Evolutionary conservation across 805 yeast genomes (phyloP).

Genomic region (Danielozyma ontarioensis): DNA sequence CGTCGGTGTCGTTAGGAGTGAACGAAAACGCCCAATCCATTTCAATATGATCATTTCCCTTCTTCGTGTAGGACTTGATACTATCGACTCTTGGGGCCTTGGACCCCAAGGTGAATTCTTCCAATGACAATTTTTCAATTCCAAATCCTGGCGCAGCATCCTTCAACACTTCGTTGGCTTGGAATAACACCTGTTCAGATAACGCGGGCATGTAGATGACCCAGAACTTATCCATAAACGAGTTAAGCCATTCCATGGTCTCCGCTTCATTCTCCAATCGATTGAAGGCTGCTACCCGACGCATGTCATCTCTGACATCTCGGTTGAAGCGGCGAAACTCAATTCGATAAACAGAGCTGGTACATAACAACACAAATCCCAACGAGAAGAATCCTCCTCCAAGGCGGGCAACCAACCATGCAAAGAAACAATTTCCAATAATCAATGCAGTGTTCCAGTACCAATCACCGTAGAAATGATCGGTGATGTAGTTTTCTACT

Average conservation of each 20-base stretch:
- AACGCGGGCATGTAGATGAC: constrained; percentile 84
- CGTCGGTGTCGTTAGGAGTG: constrained; percentile 77
- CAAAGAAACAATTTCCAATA: constrained; percentile 65
- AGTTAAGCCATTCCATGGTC: constrained; percentile 78
- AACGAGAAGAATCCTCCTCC: constrained; percentile 65
- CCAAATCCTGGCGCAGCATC: constrained; percentile 81
- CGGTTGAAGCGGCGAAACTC: constrained; percentile 75
- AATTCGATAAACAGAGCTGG: constrained; percentile 63
- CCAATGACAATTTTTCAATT: constrained; percentile 66
- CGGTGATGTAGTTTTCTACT: constrained; percentile 57
- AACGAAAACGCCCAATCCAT: constrained; percentile 84
- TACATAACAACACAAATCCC: constrained; percentile 51
- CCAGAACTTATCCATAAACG: constrained; percentile 78
- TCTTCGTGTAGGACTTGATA: constrained; percentile 67
- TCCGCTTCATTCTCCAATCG: constrained; percentile 59
- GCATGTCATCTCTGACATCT: constrained; percentile 71
- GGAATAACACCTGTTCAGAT: constrained; percentile 65
- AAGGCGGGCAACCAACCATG: constrained; percentile 60
- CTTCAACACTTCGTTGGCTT: constrained; percentile 62
- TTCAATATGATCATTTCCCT: constrained; percentile 62
- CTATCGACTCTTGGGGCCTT: constrained; percentile 74
- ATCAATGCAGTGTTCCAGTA: constrained; percentile 63
- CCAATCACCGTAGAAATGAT: constrained; percentile 67
- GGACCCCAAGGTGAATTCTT: constrained; percentile 75
- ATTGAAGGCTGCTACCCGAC: constrained; percentile 58